Evolutionary conservation across 495 filamentous ascomycete species (phyloP), one percentile per base, ranked within the genome.

Genomic region (Chaetomium tenue): DNA sequence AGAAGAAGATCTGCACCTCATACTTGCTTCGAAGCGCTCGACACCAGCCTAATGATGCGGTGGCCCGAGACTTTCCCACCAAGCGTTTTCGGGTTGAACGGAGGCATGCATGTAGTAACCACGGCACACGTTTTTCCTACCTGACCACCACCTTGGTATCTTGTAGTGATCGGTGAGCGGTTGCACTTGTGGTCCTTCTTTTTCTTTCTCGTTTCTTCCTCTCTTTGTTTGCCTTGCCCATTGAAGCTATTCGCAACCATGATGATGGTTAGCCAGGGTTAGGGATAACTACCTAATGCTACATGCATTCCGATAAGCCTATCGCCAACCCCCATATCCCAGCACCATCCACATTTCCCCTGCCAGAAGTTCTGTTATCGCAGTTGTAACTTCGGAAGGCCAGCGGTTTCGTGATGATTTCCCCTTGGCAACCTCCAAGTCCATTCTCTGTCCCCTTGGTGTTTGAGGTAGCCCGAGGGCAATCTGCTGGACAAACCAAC

Each of bases 351-450:
- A 57, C 30, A 33, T 33, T 51, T 5, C 16, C 20, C 15, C 18
- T 18, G 5, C 51, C 33, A 37, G 25, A 22, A 23, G 46, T 23
- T 20, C 18, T 50, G 40, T 50, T 20, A 20, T 20, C 16, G 46
- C 18, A 12, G 26, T 52, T 52, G 48, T n/a, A 37, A 33, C 12
- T 12, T 9, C 33, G 33, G 33, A 37, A 37, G 25, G 30, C 20
- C 46, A 18, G 13, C 40, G 13, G 1, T 37, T 33, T 56, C 53
- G 53, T 39, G 53, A 56, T 56, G 53, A 22, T 56, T 23, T 23
- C 26, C 18, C 53, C 28, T 23, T 56, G 28, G 16, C 53, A 37
- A 47, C 53, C 58, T 13, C 64, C 52, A 33, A 60, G n/a, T 3
- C 25, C 18, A 20, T 3, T 42, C 13, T 57, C 30, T 47, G 15